These are phyloP conservation scores for Isatis lusitanica DNA, from an alignment of 441 rosid species.

Conservation along the genomic window DNA sequence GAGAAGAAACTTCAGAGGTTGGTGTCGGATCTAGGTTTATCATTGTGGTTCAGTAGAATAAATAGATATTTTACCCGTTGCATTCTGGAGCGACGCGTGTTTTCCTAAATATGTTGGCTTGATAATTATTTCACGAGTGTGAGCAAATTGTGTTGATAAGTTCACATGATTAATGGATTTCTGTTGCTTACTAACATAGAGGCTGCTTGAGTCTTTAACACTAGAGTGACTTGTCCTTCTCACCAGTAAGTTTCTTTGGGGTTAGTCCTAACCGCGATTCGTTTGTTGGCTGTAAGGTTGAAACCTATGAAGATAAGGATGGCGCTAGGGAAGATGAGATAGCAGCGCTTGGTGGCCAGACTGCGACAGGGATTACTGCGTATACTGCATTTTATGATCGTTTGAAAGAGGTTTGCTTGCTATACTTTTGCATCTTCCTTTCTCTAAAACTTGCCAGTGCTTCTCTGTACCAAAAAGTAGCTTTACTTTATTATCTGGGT, in stretches of 20 bases:
- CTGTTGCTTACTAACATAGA: background rate
- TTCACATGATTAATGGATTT: background rate
- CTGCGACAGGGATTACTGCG: slow-evolving; percentile 71
- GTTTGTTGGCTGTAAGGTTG: slow-evolving; percentile 50
- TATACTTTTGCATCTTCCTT: background rate
- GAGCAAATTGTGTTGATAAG: background rate
- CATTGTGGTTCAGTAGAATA: background rate
- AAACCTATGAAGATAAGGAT: slow-evolving; percentile 86
- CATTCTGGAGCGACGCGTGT: background rate
- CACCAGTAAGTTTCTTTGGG: background rate
- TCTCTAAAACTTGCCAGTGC: background rate
- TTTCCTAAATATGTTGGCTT: background rate
- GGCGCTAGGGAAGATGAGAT: slow-evolving; percentile 90
- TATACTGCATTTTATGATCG: slow-evolving; percentile 90
- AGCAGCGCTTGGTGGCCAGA: slow-evolving; percentile 91
- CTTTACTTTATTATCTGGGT: background rate
- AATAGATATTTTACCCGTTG: background rate
- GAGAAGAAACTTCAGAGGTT: background rate
- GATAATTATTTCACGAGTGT: background rate
- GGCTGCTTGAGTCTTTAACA: background rate
- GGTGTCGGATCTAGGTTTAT: background rate
- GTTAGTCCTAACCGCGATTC: slow-evolving; percentile 11
- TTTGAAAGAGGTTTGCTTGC: slow-evolving; percentile 69
- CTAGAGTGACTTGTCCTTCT: background rate
- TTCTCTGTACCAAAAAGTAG: background rate